These are phyloP conservation scores for Trichoderma sp. DNA, from an alignment of 2,329 filamentous ascomycete genomes.

Conservation along the genomic window DNA sequence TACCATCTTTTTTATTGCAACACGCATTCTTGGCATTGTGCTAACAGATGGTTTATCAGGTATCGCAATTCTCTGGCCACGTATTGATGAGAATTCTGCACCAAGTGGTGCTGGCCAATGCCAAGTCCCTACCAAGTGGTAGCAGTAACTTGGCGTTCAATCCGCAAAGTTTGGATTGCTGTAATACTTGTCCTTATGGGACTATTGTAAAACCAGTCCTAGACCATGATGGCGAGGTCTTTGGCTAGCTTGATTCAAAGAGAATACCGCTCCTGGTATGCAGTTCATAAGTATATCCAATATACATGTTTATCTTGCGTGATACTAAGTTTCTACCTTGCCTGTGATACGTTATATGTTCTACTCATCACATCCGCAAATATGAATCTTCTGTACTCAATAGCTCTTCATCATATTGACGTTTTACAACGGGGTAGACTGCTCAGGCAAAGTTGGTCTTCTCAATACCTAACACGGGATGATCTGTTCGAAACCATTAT, in stretches of 20 bases:
- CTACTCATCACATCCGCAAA: neutral
- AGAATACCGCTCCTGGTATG: no score
- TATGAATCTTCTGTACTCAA: neutral
- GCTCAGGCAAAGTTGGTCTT: neutral
- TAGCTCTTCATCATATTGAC: neutral
- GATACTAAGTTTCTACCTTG: neutral
- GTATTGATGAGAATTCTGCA: neutral
- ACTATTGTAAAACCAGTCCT: neutral
- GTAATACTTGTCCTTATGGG: neutral
- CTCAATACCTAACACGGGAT: neutral
- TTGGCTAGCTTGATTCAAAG: no score
- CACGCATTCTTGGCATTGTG: neutral
- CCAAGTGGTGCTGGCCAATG: neutral
- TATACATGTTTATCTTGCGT: neutral
- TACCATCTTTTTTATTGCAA: neutral
- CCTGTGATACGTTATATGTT: neutral
- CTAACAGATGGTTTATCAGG: conserved; percentile 8
- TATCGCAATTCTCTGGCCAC: neutral
- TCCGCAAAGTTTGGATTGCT: neutral
- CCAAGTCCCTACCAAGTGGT: neutral
- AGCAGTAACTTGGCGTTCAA: neutral
- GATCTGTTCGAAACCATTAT: neutral
- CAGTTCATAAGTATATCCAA: no score
- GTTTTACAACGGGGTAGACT: neutral
- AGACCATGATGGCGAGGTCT: neutral